Evolutionary conservation across 2,329 filamentous ascomycete species (phyloP).

Genomic region (Fusarium proliferatum): DNA sequence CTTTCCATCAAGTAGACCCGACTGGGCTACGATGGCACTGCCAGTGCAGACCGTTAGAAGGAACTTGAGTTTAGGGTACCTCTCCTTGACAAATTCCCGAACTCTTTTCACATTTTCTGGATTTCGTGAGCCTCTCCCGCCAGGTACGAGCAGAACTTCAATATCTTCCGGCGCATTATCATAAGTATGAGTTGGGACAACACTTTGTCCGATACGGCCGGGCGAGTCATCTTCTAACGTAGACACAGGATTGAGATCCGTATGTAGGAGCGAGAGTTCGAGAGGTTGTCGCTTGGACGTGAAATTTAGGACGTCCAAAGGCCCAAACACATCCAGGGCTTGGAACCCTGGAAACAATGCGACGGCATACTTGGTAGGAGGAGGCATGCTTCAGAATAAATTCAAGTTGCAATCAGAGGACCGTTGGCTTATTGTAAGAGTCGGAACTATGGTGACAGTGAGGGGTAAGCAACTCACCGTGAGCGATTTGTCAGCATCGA

Average conservation of each 20-base stretch:
- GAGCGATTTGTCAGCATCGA: slow-evolving; percentile 4
- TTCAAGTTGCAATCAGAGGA: rapidly evolving
- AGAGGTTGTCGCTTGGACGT: slow-evolving; percentile 41
- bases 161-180: slow-evolving; percentile 49
- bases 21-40: slow-evolving; percentile 61
- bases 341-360: slow-evolving; percentile 42
- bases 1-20: slow-evolving; percentile 67
- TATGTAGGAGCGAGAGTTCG: slow-evolving; percentile 44
- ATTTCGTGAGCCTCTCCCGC: slow-evolving; percentile 49
- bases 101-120: slow-evolving; percentile 37
- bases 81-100: slow-evolving; percentile 55
- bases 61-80: slow-evolving; percentile 58
- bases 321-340: slow-evolving; percentile 47
- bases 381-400: not conserved
- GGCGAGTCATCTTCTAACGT: slow-evolving; percentile 27
- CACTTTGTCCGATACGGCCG: slow-evolving; percentile 44
- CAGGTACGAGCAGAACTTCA: slow-evolving; percentile 54
- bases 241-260: slow-evolving; percentile 46
- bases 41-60: slow-evolving; percentile 74
- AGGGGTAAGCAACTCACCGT: not conserved
- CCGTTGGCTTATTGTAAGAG: not conserved
- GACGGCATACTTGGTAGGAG: slow-evolving; percentile 36
- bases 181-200: slow-evolving; percentile 54
- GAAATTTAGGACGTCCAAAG: slow-evolving; percentile 50
- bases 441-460: not conserved